Conservation (phyloP, 768 basidiomycete species). For the Panellus pusillus region DNA sequence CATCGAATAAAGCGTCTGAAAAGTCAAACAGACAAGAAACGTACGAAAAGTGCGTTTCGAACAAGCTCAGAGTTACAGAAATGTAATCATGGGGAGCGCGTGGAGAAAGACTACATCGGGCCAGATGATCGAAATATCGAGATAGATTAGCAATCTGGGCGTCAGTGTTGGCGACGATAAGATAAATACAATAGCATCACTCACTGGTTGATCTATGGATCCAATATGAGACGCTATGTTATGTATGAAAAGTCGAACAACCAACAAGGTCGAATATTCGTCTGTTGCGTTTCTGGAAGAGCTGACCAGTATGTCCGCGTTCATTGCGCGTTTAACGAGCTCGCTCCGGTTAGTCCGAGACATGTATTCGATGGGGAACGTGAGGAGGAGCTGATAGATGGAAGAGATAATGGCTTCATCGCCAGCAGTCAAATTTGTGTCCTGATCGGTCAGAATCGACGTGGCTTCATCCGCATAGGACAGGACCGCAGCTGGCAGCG, state of each 20-base stretch:
- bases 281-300: constrained; percentile 10
- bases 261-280: constrained; percentile 23
- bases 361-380: constrained; percentile 66
- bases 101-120: constrained; percentile 4
- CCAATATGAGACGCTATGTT: constrained; percentile 22
- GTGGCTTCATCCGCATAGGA: constrained; percentile 41
- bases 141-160: background rate
- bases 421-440: constrained; percentile 18
- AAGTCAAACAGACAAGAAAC: constrained; percentile 21
- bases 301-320: constrained; percentile 42
- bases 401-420: constrained; percentile 21
- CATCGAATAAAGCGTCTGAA: background rate
- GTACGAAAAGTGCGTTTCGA: constrained; percentile 46
- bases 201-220: constrained; percentile 24
- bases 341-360: constrained; percentile 48
- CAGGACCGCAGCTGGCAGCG: constrained; percentile 44
- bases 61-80: constrained; percentile 48
- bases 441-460: constrained; percentile 31
- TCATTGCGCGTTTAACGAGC: constrained; percentile 53
- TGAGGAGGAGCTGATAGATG: constrained; percentile 51
- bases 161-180: background rate
- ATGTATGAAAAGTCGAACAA: constrained; percentile 33
- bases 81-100: constrained; percentile 11
- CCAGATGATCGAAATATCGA: constrained; percentile 24
- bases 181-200: background rate